Evolutionary conservation across 164 flowering plant species (phyloP), one percentile per base, ranked within the genome.

Genomic region (Umbellularia californica): DNA sequence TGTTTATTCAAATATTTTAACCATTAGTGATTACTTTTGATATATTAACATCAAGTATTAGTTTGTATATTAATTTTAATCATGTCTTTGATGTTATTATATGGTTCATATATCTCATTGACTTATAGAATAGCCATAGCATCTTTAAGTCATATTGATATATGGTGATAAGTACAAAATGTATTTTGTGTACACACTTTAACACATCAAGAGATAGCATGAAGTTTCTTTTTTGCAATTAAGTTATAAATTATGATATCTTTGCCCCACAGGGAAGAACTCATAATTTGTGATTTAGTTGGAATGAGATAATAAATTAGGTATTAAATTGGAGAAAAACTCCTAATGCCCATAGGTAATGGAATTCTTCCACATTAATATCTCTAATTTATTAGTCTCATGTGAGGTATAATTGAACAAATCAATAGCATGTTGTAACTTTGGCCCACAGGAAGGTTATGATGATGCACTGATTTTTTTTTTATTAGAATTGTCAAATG

Each of bases 401-500:
- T 58, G 20, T 28, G 17, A 28, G n/a, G 2, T 6, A 5, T 17
- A 3, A 67, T 28, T 28, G 6, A 2, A 12, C 0, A 67, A 67
- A 33, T 67, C n/a, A 28, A 67, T 67, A 33, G 63, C 63, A 3
- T 67, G 22, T 28, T 67, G 15, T 14, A 28, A 67, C 7, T 30
- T 41, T 15, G 0, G n/a, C 70, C 50, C 70, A 67, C 19, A 33
- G 20, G 70, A 33, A n/a, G 50, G 50, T 67, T 67, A 67, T 5
- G 17, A 67, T 67, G 70, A 67, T 3, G 68, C 70, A 67, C 17
- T 67, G 9, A 27, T n/a, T n/a, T n/a, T n/a, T n/a, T n/a, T n/a
- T n/a, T n/a, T n/a, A n/a, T n/a, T n/a, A n/a, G n/a, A n/a, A n/a
- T n/a, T n/a, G n/a, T n/a, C n/a, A n/a, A n/a, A n/a, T n/a, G n/a